A percentile compares a stretch with the other conserved stretches of the same genome.
phyloP scores from a whole-genome alignment of 148 eudicot genomes.

The Vaccinium corymbosum region DNA sequence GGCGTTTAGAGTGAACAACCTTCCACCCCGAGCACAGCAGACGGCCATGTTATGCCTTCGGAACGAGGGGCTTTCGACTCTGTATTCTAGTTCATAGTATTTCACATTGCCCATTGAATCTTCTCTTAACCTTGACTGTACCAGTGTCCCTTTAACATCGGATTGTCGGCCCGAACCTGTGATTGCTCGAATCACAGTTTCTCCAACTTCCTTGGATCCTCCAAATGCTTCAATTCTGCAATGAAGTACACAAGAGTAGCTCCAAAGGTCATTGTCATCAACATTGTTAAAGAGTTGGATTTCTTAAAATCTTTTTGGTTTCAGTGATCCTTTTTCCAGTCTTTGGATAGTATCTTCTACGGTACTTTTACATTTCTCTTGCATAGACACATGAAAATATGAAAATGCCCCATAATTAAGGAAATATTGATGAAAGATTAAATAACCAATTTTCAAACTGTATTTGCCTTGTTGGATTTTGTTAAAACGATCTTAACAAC shows the following conservation, averaged over 20 bases:
- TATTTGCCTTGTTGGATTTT: background rate
- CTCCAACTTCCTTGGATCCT: slow-evolving; percentile 78
- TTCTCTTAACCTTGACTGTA: slow-evolving; percentile 52
- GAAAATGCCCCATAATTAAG: background rate
- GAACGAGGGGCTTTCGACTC: slow-evolving; percentile 67
- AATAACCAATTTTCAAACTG: background rate
- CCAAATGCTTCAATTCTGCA: slow-evolving; percentile 91
- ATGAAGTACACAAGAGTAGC: background rate
- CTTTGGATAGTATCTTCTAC: background rate
- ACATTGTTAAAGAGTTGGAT: background rate
- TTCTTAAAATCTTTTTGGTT: background rate
- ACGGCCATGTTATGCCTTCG: slow-evolving; percentile 79
- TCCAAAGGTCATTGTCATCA: background rate
- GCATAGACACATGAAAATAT: background rate
- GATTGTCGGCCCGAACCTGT: slow-evolving; percentile 46
- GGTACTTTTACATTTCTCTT: background rate
- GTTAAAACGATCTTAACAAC: background rate
- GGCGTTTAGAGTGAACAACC: slow-evolving; percentile 78
- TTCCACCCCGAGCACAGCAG: slow-evolving; percentile 62
- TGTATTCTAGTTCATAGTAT: slow-evolving; percentile 76
- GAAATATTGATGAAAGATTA: background rate
- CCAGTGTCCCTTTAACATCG: slow-evolving; percentile 56
- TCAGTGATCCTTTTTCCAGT: background rate
- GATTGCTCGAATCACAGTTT: slow-evolving; percentile 52
- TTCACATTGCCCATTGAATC: slow-evolving; percentile 45